These are phyloP conservation scores for Acacia concinna DNA, from an alignment of 331 rosid species.

Conservation along the genomic window DNA sequence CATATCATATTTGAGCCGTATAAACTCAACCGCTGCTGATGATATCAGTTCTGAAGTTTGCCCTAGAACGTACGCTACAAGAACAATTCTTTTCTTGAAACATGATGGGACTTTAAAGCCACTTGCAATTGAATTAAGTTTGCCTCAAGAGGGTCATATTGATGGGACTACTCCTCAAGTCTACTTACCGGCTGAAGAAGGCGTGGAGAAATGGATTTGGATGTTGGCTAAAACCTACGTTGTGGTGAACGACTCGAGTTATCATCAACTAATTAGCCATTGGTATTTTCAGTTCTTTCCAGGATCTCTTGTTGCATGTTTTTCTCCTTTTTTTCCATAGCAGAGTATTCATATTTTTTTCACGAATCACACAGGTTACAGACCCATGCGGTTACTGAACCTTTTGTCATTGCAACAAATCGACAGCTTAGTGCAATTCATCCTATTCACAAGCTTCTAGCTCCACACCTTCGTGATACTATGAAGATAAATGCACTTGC, in stretches of 20 bases:
- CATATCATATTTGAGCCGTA: constrained; percentile 34
- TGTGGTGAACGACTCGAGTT: constrained; percentile 31
- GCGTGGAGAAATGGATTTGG: constrained; percentile 35
- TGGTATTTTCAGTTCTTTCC: constrained; percentile 20
- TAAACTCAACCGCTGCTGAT: not conserved
- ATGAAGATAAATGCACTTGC: constrained; percentile 30
- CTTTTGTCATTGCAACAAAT: constrained; percentile 25
- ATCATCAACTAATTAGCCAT: constrained; percentile 43
- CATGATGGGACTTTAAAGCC: constrained; percentile 41
- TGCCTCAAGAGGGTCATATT: constrained; percentile 26
- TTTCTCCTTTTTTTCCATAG: not conserved
- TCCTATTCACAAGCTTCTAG: constrained; percentile 10
- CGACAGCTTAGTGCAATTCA: constrained; percentile 28
- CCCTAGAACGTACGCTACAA: constrained; percentile 35
- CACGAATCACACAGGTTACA: not conserved
- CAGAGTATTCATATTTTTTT: not conserved
- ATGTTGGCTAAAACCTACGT: constrained; percentile 44
- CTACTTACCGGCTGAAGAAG: constrained; percentile 18
- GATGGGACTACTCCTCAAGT: constrained; percentile 26
- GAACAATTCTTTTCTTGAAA: constrained; percentile 37
- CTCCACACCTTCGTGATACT: constrained; percentile 25
- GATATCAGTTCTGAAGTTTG: not conserved
- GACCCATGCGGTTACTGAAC: constrained; percentile 29
- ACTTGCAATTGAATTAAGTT: constrained; percentile 36
- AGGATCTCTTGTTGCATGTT: too few species aligned